Base-by-base conservation (phyloP, 306 rosid genomes). In the Casuarina glauca region DNA sequence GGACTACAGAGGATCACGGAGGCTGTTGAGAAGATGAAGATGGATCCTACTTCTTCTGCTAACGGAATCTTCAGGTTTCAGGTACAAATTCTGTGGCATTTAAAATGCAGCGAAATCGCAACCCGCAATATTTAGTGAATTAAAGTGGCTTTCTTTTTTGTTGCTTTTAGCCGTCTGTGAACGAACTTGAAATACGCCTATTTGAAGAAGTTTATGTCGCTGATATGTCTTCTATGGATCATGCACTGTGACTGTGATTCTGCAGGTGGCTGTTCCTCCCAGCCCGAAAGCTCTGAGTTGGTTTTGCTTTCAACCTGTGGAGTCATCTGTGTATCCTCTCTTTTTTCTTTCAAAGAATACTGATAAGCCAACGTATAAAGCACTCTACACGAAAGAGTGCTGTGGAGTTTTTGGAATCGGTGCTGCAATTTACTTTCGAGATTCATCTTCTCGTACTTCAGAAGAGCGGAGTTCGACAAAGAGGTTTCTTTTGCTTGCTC, bases 251-350 rank as follows among this genome's bases (percentile, higher is more conserved):
- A 52, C 72, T 77, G 66, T 60, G 69, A 74, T 66, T 84, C 70
- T 75, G 61, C 84, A 93, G 99, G 96, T 95, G 80, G 89, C 85
- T 17, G 91, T 93, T 77, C 97, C 97, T 74, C 97, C 97, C 4
- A 80, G 97, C 80, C 81, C 94, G 13, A 95, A 87, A 83, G 96
- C 97, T 12, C 86, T 95, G 83, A 48, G 80, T 45, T 88, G 91
- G 96, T 95, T 95, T 81, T 93, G 91, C 75, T 82, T 85, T 74
- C 99, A 95, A 78, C 97, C 89, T 7, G 90, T 83, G 85, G 89
- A 86, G 86, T 82, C 86, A 9, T 87, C 90, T 16, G 96, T 89
- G 45, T 93, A 80, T 81, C 99, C 99, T 66, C 82, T 91, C 78
- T 85, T 90, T 63, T 95, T 86, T 69, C 62, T 91, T 35, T 93